Evolutionary conservation across 306 rosid genomes (phyloP), one percentile per base, ranked within the genome.

Genomic region (Gastrolobium villosum): DNA sequence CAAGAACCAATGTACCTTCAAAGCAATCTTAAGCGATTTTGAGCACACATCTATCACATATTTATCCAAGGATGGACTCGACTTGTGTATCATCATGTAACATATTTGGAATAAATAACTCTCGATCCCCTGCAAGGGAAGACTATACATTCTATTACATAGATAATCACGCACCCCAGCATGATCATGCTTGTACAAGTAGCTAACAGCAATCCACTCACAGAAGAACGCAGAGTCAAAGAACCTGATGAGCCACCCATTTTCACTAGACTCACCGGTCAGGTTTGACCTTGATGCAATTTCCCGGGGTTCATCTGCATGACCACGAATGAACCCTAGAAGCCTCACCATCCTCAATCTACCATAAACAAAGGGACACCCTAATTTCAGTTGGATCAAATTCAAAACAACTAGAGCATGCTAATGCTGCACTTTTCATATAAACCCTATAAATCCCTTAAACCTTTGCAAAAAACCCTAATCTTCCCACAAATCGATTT

Each of bases 121-220:
- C 90, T 96, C 99, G 45, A 96, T 59, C 35, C 99, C 99, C 7
- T 91, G 78, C 75, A 96, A 85, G 26, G 99, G 99, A 57, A 96
- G 94, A 26, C 97, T 93, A 61, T 96, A 96, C 99, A 96, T 96
- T 73, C 98, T 81, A 79, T 96, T 96, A 72, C 98, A 96, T 65
- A 96, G 96, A 85, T 96, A 96, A 72, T 96, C 98, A 3, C 99
- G 96, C 35, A 96, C 99, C 79, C 99, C 99, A 1, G 91, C 35
- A 32, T 96, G 99, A 56, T 93, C 99, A 65, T 96, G 99, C 87
- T 96, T 96, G 89, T 96, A 96, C 56, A 96, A 81, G 84, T 96
- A 96, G 84, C 99, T 96, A 81, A 96, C 98, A 60, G 99, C 98
- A 49, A 96, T 96, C 99, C 99, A 96, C 85, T 96, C 99, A 5